These are phyloP conservation scores for Aureobasidium zeae DNA, from an alignment of 2,329 filamentous ascomycete species.

Conservation along the genomic window DNA sequence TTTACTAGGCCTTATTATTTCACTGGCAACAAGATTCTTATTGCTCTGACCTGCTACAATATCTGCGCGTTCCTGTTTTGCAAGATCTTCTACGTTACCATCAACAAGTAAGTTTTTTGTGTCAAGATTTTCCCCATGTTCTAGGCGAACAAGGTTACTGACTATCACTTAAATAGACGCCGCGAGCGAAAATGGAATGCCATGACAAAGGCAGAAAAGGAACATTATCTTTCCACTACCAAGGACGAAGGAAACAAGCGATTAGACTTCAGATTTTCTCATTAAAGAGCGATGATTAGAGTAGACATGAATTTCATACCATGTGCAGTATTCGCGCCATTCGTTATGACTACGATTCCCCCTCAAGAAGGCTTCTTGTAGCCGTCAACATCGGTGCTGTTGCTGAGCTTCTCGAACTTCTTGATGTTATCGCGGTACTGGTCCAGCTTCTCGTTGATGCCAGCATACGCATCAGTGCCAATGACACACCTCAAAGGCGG, in stretches of 20 bases:
- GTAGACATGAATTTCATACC: not conserved
- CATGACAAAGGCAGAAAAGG: constrained; percentile 41
- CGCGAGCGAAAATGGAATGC: constrained; percentile 41
- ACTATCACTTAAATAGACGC: constrained; percentile 21
- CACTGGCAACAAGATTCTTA: constrained; percentile 45
- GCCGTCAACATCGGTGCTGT: constrained; percentile 40
- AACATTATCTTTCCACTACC: constrained; percentile 38
- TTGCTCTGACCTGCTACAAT: constrained; percentile 42
- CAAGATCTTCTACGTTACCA: constrained; percentile 45
- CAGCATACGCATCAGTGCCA: constrained; percentile 44
- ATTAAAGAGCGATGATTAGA: no score
- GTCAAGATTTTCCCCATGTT: not conserved
- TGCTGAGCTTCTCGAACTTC: constrained; percentile 42
- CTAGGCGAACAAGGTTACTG: not conserved
- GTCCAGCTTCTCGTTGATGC: constrained; percentile 44
- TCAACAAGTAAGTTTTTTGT: constrained; percentile 33
- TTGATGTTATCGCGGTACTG: constrained; percentile 40
- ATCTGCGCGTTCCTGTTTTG: constrained; percentile 43
- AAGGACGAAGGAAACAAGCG: constrained; percentile 33
- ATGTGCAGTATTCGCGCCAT: not conserved
- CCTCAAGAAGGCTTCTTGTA: constrained; percentile 23
- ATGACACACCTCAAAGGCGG: constrained; percentile 46
- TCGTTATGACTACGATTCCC: not conserved
- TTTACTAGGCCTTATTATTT: constrained; percentile 40
- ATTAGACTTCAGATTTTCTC: constrained; percentile 32